phyloP scores from a whole-genome alignment of 345 rosid species.

The Cardamine resedifolia region DNA sequence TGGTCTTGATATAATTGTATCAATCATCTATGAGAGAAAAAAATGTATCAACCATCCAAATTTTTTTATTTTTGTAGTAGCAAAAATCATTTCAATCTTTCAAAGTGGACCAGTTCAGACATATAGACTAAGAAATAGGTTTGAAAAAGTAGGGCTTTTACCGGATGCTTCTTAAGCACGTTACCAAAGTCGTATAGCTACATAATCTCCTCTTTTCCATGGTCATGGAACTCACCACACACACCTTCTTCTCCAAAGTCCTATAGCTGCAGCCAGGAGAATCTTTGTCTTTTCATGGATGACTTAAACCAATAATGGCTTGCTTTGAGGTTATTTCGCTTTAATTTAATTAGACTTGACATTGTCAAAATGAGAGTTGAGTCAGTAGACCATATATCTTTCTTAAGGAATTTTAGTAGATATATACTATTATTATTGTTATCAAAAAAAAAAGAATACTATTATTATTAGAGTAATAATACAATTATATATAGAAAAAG shows the following conservation, averaged over 20 bases:
- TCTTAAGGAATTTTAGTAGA: background rate
- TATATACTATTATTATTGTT: too few species aligned
- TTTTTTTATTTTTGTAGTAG: too few species aligned
- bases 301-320: background rate
- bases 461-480: too few species aligned
- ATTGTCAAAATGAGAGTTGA: conserved; percentile 6
- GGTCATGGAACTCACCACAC: background rate
- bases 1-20: too few species aligned
- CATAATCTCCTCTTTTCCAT: background rate
- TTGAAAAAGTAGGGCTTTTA: background rate
- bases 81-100: too few species aligned
- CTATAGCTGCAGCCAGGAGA: background rate
- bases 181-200: background rate
- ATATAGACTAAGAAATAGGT: background rate
- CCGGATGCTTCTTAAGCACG: background rate
- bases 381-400: conserved; percentile 10
- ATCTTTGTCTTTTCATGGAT: background rate
- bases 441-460: too few species aligned
- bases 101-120: too few species aligned
- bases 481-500: too few species aligned
- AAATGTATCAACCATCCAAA: background rate
- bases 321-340: background rate
- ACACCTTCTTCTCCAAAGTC: background rate
- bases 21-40: too few species aligned
- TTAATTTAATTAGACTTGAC: background rate